phyloP scores from a whole-genome alignment of 108 stramenopile species.

The Nannochloropsis gaditana region DNA sequence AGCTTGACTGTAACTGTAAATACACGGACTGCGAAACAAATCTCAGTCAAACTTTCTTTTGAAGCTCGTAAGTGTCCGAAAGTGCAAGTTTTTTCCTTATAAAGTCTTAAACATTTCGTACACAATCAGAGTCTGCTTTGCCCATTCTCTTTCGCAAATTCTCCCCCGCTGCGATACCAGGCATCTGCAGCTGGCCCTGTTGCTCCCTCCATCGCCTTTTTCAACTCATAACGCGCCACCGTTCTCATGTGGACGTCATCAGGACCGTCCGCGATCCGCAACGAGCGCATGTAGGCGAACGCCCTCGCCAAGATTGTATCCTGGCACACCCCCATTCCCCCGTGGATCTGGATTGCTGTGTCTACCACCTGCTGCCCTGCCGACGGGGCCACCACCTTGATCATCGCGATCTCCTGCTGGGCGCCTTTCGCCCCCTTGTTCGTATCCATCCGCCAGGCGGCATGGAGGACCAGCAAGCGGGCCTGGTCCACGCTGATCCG shows the following conservation, averaged over 20 bases:
- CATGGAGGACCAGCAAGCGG: slow-evolving; percentile 46
- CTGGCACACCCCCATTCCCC: slow-evolving; percentile 77
- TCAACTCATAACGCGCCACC: slow-evolving; percentile 44
- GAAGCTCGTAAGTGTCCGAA: too few relatives aligned
- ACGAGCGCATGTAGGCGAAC: slow-evolving; percentile 68
- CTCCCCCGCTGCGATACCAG: background rate
- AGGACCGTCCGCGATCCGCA: slow-evolving; percentile 92
- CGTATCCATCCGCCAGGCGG: slow-evolving; percentile 48
- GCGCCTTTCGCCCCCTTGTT: slow-evolving; percentile 35
- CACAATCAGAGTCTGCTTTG: background rate
- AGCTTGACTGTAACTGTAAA: background rate
- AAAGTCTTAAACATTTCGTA: background rate
- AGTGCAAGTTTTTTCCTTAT: too few relatives aligned
- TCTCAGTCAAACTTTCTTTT: too few relatives aligned
- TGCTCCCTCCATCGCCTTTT: background rate
- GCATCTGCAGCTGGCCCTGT: background rate
- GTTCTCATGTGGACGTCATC: slow-evolving; percentile 74
- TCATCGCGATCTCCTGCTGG: slow-evolving; percentile 61
- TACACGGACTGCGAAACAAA: too few relatives aligned
- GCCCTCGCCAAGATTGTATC: slow-evolving; percentile 71
- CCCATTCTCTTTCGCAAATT: background rate
- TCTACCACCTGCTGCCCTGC: slow-evolving; percentile 69
- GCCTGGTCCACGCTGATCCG: slow-evolving; percentile 43
- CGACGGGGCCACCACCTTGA: slow-evolving; percentile 79
- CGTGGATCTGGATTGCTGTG: slow-evolving; percentile 76